Percentiles rank a stretch among this genome's conserved stretches.
Evolutionary conservation across 371 early-diverging fungal genomes (phyloP).

Genomic region (Mucor indicus): DNA sequence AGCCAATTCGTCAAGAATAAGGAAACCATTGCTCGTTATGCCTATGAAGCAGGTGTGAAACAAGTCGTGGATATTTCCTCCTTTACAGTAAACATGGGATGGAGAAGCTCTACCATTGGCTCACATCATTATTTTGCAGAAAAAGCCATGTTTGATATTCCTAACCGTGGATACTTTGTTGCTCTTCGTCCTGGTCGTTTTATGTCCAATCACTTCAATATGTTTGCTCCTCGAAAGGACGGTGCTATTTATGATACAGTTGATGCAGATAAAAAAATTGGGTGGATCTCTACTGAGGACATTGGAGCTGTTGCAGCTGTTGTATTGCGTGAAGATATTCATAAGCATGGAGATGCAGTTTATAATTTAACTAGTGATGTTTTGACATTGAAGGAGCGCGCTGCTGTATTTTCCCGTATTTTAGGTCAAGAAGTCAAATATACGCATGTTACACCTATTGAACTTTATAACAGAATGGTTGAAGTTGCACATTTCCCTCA

Average conservation of each 20-base stretch:
- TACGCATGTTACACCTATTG: not conserved
- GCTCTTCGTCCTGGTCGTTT: slow-evolving; percentile 34
- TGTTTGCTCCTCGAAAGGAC: not conserved
- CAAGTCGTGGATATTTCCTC: slow-evolving; percentile 37
- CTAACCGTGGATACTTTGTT: slow-evolving; percentile 23
- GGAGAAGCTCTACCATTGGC: slow-evolving; percentile 13
- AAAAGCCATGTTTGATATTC: slow-evolving; percentile 19
- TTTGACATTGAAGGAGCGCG: not conserved
- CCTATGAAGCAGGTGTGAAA: slow-evolving; percentile 29
- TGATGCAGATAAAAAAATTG: slow-evolving; percentile 2
- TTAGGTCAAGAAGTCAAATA: not conserved
- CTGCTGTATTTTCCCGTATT: slow-evolving; percentile 1
- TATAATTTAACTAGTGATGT: slow-evolving; percentile 8
- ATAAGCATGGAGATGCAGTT: slow-evolving; percentile 11
- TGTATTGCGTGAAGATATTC: slow-evolving; percentile 8
- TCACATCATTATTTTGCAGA: slow-evolving; percentile 20
- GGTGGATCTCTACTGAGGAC: slow-evolving; percentile 18
- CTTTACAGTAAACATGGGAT: slow-evolving; percentile 9
- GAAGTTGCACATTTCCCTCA: not conserved
- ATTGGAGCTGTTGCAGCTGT: slow-evolving; percentile 15
- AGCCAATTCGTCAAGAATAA: slow-evolving; percentile 3
- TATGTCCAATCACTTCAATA: slow-evolving; percentile 28
- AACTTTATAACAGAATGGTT: not conserved
- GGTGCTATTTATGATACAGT: not conserved
- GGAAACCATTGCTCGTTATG: slow-evolving; percentile 5